Evolutionary conservation across 495 filamentous ascomycete species (phyloP), one percentile per base, ranked within the genome.

Genomic region (Cudoniella acicularis): DNA sequence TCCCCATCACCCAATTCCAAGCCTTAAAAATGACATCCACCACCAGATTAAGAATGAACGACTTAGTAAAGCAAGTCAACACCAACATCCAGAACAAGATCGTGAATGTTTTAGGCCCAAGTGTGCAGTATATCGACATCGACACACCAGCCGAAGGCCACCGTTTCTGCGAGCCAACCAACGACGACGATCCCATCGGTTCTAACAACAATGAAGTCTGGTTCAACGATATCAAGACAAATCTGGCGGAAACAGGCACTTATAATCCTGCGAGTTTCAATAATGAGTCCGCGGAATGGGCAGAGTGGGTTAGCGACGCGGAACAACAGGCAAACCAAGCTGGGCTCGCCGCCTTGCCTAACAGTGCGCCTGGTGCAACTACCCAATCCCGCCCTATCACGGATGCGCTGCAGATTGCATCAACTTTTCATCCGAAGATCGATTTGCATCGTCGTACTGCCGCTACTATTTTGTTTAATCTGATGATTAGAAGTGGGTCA

Each of bases 101-200:
- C 21, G n/a, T 41, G 13, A 16, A 11, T 8, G 8, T 9, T 8
- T 9, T 18, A 16, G 8, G 10, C 17, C 3, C 9, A 2, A 57
- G 17, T 2, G 27, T 57, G 17, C 4, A 17, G 20, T 57, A 26
- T 21, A 26, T 57, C 22, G 25, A 57, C 43, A 25, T 57, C 18
- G 54, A 57, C 24, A 8, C 40, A 16, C 17, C 25, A 11, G 48
- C 16, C 27, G 41, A 48, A 27, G 42, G 41, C n/a, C 25, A 48
- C 9, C 54, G 54, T 1, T 57, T 57, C 54, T 57, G 54, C 22
- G 52, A 55, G 30, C 26, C 10, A 18, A 42, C n/a, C 2, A 49
- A 57, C 8, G 21, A 8, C n/a, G 42, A 42, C 11, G 52, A 55
- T 27, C 52, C 52, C 2, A 45, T 55, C 21, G 52, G 52, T n/a